phyloP scores from a whole-genome alignment of 164 flowering plant species.

The Aristolochia contorta region DNA sequence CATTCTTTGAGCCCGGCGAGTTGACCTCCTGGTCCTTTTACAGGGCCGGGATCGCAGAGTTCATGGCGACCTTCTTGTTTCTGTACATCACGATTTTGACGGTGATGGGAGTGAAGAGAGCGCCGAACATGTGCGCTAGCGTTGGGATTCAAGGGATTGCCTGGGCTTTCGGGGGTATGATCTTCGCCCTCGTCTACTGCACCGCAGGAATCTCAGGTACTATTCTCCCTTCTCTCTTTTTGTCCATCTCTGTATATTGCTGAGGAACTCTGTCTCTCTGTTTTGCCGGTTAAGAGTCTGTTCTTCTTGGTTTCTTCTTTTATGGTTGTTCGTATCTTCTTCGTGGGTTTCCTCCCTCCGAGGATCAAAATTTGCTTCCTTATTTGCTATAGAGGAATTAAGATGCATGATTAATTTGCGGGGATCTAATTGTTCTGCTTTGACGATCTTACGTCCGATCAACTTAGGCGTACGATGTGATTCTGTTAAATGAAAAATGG shows the following conservation, averaged over 20 bases:
- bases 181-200: conserved; percentile 81
- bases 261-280: too few species aligned
- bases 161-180: conserved; percentile 68
- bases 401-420: too few species aligned
- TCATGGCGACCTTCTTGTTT: conserved; percentile 70
- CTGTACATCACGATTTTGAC: conserved; percentile 59
- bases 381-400: too few species aligned
- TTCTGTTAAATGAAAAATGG: too few species aligned
- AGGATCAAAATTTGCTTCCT: too few species aligned
- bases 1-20: conserved; percentile 42
- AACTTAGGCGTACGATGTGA: too few species aligned
- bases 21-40: conserved; percentile 62
- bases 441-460: too few species aligned
- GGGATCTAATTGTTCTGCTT: too few species aligned
- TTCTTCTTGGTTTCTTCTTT: too few species aligned
- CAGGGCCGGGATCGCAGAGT: conserved; percentile 88
- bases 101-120: conserved; percentile 53
- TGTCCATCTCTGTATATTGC: background rate
- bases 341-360: too few species aligned
- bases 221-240: background rate
- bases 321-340: too few species aligned
- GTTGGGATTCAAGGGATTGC: conserved; percentile 62
- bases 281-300: too few species aligned
- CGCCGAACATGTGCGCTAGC: conserved; percentile 31
- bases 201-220: conserved; percentile 76